phyloP scores from a whole-genome alignment of 1,284 basidiomycete species.

The Golubevia pallescens region DNA sequence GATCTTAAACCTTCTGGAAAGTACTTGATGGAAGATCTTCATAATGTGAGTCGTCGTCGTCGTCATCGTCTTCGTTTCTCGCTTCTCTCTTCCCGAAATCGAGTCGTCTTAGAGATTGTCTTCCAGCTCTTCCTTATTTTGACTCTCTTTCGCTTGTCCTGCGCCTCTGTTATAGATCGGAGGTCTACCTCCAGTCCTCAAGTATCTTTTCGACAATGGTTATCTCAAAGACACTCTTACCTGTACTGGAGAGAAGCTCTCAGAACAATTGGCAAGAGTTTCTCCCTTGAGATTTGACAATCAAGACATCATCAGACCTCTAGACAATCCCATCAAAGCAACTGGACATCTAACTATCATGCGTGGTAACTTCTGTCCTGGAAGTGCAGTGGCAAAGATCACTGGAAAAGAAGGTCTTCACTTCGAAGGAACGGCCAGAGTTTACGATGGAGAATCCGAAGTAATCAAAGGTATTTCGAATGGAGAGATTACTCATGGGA shows the following conservation, averaged over 20 bases:
- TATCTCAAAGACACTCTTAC: slow-evolving; percentile 41
- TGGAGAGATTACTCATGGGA: slow-evolving; percentile 83
- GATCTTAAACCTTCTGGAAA: slow-evolving; percentile 89
- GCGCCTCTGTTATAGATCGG: too few relatives aligned
- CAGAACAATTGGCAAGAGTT: slow-evolving; percentile 35
- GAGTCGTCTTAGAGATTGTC: too few relatives aligned
- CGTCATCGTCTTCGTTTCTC: too few relatives aligned
- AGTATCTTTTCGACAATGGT: slow-evolving; percentile 31
- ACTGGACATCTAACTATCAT: slow-evolving; percentile 76
- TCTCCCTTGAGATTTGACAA: slow-evolving; percentile 36
- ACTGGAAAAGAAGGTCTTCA: slow-evolving; percentile 91
- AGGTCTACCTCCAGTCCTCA: slow-evolving; percentile 32
- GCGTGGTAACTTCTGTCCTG: slow-evolving; percentile 37
- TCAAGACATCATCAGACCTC: slow-evolving; percentile 83
- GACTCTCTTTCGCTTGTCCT: too few relatives aligned
- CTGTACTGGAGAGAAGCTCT: slow-evolving; percentile 36
- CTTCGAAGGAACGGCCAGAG: slow-evolving; percentile 76
- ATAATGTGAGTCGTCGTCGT: too few relatives aligned
- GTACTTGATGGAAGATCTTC: slow-evolving; percentile 73
- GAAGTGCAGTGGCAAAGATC: slow-evolving; percentile 86
- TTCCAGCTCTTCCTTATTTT: too few relatives aligned
- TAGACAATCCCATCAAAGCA: slow-evolving; percentile 83
- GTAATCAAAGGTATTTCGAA: slow-evolving; percentile 83
- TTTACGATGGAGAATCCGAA: slow-evolving; percentile 79
- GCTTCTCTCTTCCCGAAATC: too few relatives aligned